Percentiles rank a stretch among this genome's conserved stretches.
Conservation (phyloP, 169 alveolate genomes). For the Eimeria sp. region DNA sequence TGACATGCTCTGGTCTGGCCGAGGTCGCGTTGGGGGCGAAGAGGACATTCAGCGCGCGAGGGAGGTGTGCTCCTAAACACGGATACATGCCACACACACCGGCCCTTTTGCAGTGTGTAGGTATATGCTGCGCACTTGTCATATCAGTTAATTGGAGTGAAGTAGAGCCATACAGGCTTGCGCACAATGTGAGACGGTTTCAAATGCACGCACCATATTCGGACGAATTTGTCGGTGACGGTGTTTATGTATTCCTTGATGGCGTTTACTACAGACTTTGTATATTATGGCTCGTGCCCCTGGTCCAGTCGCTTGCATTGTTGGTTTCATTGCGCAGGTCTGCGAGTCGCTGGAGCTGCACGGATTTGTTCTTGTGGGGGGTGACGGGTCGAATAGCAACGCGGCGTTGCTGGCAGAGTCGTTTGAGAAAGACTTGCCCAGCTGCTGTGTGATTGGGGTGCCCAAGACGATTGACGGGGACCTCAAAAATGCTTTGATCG, state of each 20-base stretch:
- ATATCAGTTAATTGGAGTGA: background rate
- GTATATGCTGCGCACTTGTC: background rate
- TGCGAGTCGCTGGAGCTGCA: constrained; percentile 96
- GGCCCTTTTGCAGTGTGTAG: background rate
- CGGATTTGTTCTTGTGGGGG: constrained; percentile 99
- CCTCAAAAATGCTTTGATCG: constrained; percentile 95
- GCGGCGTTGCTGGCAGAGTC: constrained; percentile 99
- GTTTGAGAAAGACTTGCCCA: constrained; percentile 88
- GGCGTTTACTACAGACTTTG: background rate
- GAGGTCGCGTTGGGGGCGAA: constrained; percentile 97
- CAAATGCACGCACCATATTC: background rate
- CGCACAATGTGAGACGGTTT: background rate
- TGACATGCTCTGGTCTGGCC: constrained; percentile 99
- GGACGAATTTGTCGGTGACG: background rate
- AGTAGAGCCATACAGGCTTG: background rate
- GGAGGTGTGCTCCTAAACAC: constrained; percentile 85
- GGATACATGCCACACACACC: background rate
- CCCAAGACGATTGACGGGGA: constrained; percentile 99
- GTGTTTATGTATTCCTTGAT: background rate
- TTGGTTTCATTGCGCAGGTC: constrained; percentile 43
- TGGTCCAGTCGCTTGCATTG: background rate
- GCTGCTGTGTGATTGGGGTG: constrained; percentile 96
- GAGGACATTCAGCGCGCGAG: constrained; percentile 95
- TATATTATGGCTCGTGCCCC: background rate
- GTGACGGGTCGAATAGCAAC: constrained; percentile 99